Evolutionary conservation across 768 basidiomycete genomes (phyloP).

Genomic region (Gyrodon lividus): DNA sequence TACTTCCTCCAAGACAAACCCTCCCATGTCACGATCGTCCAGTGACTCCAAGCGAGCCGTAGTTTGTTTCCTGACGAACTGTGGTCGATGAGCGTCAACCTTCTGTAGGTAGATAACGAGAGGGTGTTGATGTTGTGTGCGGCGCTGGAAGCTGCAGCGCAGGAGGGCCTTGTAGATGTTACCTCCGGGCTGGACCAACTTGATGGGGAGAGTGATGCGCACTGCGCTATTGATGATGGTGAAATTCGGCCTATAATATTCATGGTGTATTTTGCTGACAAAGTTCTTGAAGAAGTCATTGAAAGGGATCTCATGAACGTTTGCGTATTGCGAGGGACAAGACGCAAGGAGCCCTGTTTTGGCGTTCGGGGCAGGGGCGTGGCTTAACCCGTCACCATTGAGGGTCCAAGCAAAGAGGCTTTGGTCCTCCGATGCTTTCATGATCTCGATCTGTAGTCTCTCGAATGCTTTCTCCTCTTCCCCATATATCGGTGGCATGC

Average conservation of each 20-base stretch:
- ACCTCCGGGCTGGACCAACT: slow-evolving; percentile 7
- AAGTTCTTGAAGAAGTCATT: slow-evolving; percentile 19
- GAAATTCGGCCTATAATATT: slow-evolving; percentile 15
- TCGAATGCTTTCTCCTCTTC: slow-evolving; percentile 23
- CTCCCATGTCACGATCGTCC: slow-evolving; percentile 11
- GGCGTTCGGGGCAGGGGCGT: neutral
- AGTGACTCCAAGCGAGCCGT: slow-evolving; percentile 19
- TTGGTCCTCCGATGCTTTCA: slow-evolving; percentile 22
- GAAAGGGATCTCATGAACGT: slow-evolving; percentile 23
- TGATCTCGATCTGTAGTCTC: slow-evolving; percentile 23
- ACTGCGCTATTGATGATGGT: slow-evolving; percentile 19
- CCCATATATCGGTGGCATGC: slow-evolving; percentile 26
- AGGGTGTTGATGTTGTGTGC: slow-evolving; percentile 14
- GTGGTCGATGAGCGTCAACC: slow-evolving; percentile 2
- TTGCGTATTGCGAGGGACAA: slow-evolving; percentile 21
- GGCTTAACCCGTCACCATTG: neutral
- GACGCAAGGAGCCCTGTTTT: slow-evolving; percentile 24
- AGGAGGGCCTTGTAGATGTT: slow-evolving; percentile 23
- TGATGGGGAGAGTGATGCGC: slow-evolving; percentile 22
- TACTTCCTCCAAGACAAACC: slow-evolving; percentile 12
- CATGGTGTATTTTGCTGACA: slow-evolving; percentile 11
- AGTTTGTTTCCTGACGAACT: slow-evolving; percentile 16
- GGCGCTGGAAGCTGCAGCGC: slow-evolving; percentile 22
- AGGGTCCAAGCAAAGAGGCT: slow-evolving; percentile 26
- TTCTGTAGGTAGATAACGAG: slow-evolving; percentile 24